Percentiles rank a stretch among this genome's conserved stretches.
These are phyloP conservation scores for Xylariales sp. DNA, from an alignment of 2,329 filamentous ascomycete genomes.

Conservation along the genomic window DNA sequence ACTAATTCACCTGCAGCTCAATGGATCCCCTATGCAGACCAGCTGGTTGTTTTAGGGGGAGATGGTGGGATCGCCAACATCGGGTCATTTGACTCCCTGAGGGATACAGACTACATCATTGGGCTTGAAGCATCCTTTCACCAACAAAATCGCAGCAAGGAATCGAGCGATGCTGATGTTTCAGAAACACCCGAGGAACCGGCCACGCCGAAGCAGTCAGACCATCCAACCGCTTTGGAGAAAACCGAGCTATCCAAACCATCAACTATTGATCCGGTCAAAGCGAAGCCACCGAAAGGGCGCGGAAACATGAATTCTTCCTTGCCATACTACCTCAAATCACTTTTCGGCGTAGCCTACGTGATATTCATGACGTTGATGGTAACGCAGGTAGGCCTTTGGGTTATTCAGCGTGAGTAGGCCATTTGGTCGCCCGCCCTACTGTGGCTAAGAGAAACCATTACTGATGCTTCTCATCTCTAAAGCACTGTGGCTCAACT, in stretches of 20 bases:
- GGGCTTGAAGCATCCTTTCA: neutral
- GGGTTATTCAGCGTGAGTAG: slow-evolving; percentile 4
- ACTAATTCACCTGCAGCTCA: neutral
- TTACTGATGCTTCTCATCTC: neutral
- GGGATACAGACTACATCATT: slow-evolving; percentile 1
- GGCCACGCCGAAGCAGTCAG: no score
- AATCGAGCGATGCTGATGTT: neutral
- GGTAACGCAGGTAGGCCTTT: neutral
- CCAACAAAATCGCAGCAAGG: neutral
- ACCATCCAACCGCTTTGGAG: no score
- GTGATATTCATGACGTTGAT: slow-evolving; percentile 1
- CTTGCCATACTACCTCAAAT: slow-evolving; percentile 4
- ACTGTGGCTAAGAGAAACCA: no score
- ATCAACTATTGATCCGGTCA: neutral
- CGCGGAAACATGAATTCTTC: slow-evolving; percentile 4
- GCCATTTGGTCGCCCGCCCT: neutral
- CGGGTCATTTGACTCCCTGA: slow-evolving; percentile 1
- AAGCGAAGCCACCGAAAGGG: neutral
- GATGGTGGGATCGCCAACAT: neutral
- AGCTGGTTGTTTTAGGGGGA: slow-evolving; percentile 1
- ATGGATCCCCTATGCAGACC: slow-evolving; percentile 4
- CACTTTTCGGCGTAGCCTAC: slow-evolving; percentile 1
- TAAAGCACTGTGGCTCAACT: slow-evolving; percentile 6
- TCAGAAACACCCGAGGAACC: neutral
- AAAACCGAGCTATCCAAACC: neutral